Evolutionary conservation across 768 basidiomycete genomes (phyloP), one percentile per base, ranked within the genome.

Genomic region (Pulveroboletus frians): DNA sequence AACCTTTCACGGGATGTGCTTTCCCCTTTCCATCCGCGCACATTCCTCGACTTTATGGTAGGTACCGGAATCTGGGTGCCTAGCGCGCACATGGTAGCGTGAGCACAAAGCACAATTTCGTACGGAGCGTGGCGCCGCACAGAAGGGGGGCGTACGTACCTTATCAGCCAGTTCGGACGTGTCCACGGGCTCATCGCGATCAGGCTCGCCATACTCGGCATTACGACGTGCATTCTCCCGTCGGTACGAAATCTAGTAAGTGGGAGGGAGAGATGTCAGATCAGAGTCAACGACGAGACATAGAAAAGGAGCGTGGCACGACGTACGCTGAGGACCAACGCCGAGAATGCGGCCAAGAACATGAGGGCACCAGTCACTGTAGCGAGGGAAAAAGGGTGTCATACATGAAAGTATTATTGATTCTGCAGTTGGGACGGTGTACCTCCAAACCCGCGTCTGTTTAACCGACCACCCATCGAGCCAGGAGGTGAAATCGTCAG

Each of bases 111-210:
- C 27, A 3, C 21, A 11, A 17, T 20, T 27, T 34, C 8, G 21
- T 29, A 8, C 30, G 4, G n/a, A 29, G 29, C 6, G 17, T 4
- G 39, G 17, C 3, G 13, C 9, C 3, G 9, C 30, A 6, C 23
- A 47, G 2, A 21, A 14, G 23, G 9, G 9, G 17, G 3, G 43
- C 36, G 10, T 21, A 43, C 47, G 14, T 32, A 57, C 52, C 47
- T 80, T 73, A 58, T 88, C 85, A 1, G 85, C 85, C 7, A 84
- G 61, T 52, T 83, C 76, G 23, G 74, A 71, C 0, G 82, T 85
- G 56, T 88, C 78, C 17, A 87, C 79, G 17, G 68, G 74, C 7
- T 70, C 71, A 50, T 75, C 67, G 8, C 66, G 67, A 43, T 71
- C 65, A 1, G 75, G 76, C 45, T 71, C 72, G 1, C 85, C 85